These are phyloP conservation scores for Debaryomyces fabryi DNA, from an alignment of 1,139 yeast species.

Conservation along the genomic window DNA sequence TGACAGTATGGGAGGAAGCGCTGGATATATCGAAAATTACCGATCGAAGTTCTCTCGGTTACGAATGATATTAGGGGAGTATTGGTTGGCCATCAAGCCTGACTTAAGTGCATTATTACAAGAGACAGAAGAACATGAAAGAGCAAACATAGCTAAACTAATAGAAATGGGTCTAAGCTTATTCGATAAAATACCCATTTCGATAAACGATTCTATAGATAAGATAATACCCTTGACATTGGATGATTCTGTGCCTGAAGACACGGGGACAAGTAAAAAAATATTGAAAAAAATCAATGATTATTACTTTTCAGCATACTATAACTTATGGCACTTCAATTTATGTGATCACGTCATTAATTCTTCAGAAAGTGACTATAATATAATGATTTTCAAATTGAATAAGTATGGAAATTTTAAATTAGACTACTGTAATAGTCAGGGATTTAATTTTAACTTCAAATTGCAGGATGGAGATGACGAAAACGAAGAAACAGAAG, in stretches of 20 bases:
- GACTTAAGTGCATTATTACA: slow-evolving; percentile 45
- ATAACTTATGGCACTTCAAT: slow-evolving; percentile 78
- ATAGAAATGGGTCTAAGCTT: slow-evolving; percentile 58
- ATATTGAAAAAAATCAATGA: slow-evolving; percentile 49
- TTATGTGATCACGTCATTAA: slow-evolving; percentile 53
- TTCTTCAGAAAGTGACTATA: slow-evolving; percentile 19
- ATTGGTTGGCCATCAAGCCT: slow-evolving; percentile 63
- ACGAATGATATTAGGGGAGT: slow-evolving; percentile 61
- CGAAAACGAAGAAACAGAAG: slow-evolving; percentile 6
- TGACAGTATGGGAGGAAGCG: slow-evolving; percentile 44
- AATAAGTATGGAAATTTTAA: slow-evolving; percentile 28
- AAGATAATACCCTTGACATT: slow-evolving; percentile 48
- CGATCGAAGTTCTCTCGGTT: slow-evolving; percentile 64
- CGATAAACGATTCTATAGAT: slow-evolving; percentile 39
- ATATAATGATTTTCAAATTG: slow-evolving; percentile 32
- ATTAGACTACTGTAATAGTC: slow-evolving; percentile 34
- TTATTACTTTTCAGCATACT: slow-evolving; percentile 62
- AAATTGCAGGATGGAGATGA: slow-evolving; percentile 18
- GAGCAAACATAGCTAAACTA: slow-evolving; percentile 15
- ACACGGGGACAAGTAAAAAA: slow-evolving; percentile 26
- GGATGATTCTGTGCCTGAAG: slow-evolving; percentile 21
- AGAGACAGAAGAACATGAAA: slow-evolving; percentile 30
- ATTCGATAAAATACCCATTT: slow-evolving; percentile 64
- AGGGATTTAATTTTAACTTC: slow-evolving; percentile 38
- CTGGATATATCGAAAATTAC: slow-evolving; percentile 58